Evolutionary conservation across 2,329 filamentous ascomycete genomes (phyloP).

Genomic region (Fusarium devonianum): DNA sequence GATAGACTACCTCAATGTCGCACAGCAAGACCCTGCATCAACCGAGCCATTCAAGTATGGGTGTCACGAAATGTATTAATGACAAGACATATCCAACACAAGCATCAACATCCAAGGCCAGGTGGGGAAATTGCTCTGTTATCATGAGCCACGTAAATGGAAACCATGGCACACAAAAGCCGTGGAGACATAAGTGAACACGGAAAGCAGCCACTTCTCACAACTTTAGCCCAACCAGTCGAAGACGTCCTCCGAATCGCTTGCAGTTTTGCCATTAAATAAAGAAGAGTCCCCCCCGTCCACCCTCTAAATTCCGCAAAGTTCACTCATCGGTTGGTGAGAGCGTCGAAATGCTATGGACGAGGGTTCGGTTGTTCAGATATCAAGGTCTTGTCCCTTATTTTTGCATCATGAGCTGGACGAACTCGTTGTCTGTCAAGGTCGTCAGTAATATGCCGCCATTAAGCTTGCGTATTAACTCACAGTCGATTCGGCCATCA

Average conservation of each 20-base stretch:
- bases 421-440: slow-evolving; percentile 82
- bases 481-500: slow-evolving; percentile 88
- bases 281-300: slow-evolving; percentile 39
- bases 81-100: slow-evolving; percentile 1
- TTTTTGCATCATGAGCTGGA: slow-evolving; percentile 97
- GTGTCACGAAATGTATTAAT: slow-evolving; percentile 6
- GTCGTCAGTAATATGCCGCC: slow-evolving; percentile 36
- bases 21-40: slow-evolving; percentile 1
- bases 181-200: slow-evolving; percentile 38
- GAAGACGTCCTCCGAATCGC: slow-evolving; percentile 41
- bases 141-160: slow-evolving; percentile 30
- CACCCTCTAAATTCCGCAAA: slow-evolving; percentile 27
- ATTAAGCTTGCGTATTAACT: slow-evolving; percentile 42
- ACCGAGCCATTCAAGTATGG: slow-evolving; percentile 1
- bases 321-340: slow-evolving; percentile 25
- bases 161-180: slow-evolving; percentile 32
- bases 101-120: slow-evolving; percentile 7
- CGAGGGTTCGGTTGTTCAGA: slow-evolving; percentile 32
- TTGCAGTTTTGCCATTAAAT: slow-evolving; percentile 44
- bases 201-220: slow-evolving; percentile 37
- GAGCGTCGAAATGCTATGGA: slow-evolving; percentile 24
- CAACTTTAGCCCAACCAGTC: slow-evolving; percentile 39
- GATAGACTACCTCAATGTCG: slow-evolving; percentile 24
- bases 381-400: slow-evolving; percentile 55
- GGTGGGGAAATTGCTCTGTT: slow-evolving; percentile 37